These are phyloP conservation scores for Pholiota molesta DNA, from an alignment of 768 basidiomycete genomes.

Conservation along the genomic window DNA sequence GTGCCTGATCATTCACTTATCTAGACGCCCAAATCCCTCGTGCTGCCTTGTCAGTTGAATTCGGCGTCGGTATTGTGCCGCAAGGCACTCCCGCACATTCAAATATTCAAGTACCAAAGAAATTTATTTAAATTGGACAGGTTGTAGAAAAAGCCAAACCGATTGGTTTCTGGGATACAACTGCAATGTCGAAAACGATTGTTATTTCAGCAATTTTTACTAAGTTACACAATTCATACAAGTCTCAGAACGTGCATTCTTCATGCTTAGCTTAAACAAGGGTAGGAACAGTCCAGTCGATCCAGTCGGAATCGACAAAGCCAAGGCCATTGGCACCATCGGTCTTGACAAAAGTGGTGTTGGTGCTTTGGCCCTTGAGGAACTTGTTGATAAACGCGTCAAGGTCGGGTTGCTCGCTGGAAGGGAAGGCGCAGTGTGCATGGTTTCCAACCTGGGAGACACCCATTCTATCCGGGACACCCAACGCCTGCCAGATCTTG, in stretches of 20 bases:
- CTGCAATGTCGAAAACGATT: no score
- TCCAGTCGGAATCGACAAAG: conserved; percentile 44
- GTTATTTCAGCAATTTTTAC: no score
- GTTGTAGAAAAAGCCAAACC: no score
- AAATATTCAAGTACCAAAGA: no score
- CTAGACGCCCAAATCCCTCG: no score
- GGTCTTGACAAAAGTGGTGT: conserved; percentile 48
- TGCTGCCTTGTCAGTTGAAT: no score
- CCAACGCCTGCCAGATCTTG: conserved; percentile 53
- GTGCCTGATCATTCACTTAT: no score
- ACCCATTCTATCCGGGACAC: conserved; percentile 49
- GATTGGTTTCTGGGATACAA: no score
- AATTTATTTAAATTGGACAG: no score
- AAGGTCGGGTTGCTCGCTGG: conserved; percentile 44
- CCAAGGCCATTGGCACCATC: conserved; percentile 43
- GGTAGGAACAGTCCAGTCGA: conserved; percentile 53
- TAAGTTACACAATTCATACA: background rate
- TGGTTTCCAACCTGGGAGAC: conserved; percentile 58
- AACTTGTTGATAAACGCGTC: conserved; percentile 61
- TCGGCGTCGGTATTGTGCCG: no score
- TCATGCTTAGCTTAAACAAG: conserved; percentile 23
- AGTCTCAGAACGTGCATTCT: background rate
- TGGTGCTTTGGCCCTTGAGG: conserved; percentile 48
- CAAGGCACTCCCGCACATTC: no score
- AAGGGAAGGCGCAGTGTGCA: conserved; percentile 58